Evolutionary conservation across 768 basidiomycete species (phyloP).

Genomic region (Russula sp.): DNA sequence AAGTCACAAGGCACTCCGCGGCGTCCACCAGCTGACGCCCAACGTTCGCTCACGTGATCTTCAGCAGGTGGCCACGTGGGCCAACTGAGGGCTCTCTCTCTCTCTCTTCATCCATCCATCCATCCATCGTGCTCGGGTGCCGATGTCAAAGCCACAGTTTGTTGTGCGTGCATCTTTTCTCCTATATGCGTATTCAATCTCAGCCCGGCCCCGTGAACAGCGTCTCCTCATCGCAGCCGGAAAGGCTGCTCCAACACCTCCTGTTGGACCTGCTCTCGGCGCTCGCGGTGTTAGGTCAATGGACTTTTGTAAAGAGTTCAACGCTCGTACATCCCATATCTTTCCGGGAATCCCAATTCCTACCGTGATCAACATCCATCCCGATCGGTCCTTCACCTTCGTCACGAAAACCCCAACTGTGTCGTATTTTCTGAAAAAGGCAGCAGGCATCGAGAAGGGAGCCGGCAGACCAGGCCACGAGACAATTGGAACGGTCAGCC

Average conservation of each 20-base stretch:
- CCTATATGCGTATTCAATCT: not conserved
- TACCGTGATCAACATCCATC: slow-evolving; percentile 87
- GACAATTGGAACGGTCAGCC: slow-evolving; percentile 69
- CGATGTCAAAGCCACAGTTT: slow-evolving; percentile 71
- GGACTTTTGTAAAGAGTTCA: slow-evolving; percentile 99
- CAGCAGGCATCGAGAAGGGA: slow-evolving; percentile 86
- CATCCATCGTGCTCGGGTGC: too few species aligned
- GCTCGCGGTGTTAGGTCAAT: slow-evolving; percentile 98
- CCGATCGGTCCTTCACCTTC: slow-evolving; percentile 94
- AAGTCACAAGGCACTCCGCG: slow-evolving; percentile 14
- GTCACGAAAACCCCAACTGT: slow-evolving; percentile 87
- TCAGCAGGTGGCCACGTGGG: not conserved
- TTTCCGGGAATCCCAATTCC: slow-evolving; percentile 81
- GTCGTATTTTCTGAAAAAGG: slow-evolving; percentile 84
- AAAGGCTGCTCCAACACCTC: slow-evolving; percentile 93
- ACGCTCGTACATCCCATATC: slow-evolving; percentile 89
- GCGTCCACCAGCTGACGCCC: not conserved
- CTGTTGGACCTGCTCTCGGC: slow-evolving; percentile 94
- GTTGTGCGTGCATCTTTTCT: slow-evolving; percentile 47
- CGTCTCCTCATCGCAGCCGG: slow-evolving; percentile 86
- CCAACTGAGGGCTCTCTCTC: not conserved
- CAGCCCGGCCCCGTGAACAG: slow-evolving; percentile 31
- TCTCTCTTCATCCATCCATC: not conserved
- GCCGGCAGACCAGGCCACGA: slow-evolving; percentile 77
- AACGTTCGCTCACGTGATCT: not conserved